Evolutionary conservation across 176 grass and related monocot genomes (phyloP), one percentile per base, ranked within the genome.

Genomic region (Triticum urartu): DNA sequence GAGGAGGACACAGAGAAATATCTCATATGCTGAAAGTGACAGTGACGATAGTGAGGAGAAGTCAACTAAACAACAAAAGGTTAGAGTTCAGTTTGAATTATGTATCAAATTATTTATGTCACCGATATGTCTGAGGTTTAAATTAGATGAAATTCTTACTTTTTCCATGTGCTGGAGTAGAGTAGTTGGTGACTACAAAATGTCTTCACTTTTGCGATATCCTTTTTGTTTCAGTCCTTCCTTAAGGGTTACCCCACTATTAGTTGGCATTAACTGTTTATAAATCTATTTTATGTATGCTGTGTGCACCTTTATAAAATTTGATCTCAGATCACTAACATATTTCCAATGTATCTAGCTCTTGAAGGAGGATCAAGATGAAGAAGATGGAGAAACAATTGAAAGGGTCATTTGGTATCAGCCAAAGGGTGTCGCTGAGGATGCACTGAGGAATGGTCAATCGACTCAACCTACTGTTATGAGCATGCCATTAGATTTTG

Each of bases 21-120:
- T 99, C 75, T 99, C 97, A 72, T 99, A 99, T 78, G 97, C 88
- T 84, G 97, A 99, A 95, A 99, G 97, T 85, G 97, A 96, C 84
- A 99, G 97, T 45, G 94, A 94, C 3, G 92, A 94, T 81, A 90
- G 81, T n/a, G 97, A 94, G 79, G 97, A 94, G 54, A 99, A 94
- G 81, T 78, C 74, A 59, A 81, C 67, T 65, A 99, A 96, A 82
- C 81, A 88, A 81, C 94, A 94, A 73, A 99, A 99, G 94, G 97
- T 99, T 69, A 68, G 71, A 74, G 15, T 68, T 84, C 3, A 22
- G 17, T 58, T 65, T 9, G n/a, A 64, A 47, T 45, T 88, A 76
- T 88, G 20, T 68, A 36, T 38, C 21, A 25, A 79, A 78, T 60
- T 72, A 83, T 63, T 77, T 88, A 77, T 68, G 38, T 67, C 50